Percentiles rank a stretch among this genome's conserved stretches.
Evolutionary conservation across 2,329 filamentous ascomycete species (phyloP).

Genomic region (Fusarium bactridioides): DNA sequence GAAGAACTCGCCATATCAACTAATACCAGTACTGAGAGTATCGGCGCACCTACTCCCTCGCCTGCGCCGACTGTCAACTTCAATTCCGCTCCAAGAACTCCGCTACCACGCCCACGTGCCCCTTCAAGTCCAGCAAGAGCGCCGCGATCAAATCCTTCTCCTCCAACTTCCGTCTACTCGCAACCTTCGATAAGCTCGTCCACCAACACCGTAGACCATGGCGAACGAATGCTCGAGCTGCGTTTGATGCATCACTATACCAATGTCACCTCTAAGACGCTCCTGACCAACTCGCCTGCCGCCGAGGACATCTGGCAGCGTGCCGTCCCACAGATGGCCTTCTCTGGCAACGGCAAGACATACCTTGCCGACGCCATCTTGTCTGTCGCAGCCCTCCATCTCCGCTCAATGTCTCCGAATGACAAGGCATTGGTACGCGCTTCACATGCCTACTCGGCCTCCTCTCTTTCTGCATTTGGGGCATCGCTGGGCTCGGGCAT

Average conservation of each 20-base stretch:
- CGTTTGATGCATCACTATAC: constrained; percentile 72
- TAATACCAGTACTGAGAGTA: constrained; percentile 44
- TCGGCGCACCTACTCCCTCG: constrained; percentile 36
- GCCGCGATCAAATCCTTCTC: constrained; percentile 37
- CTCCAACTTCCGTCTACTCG: constrained; percentile 47
- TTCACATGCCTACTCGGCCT: constrained; percentile 71
- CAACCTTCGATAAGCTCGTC: constrained; percentile 41
- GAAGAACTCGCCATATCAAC: constrained; percentile 54
- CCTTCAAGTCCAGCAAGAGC: constrained; percentile 28
- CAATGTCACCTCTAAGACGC: constrained; percentile 65
- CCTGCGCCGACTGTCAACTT: constrained; percentile 32
- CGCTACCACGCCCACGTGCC: constrained; percentile 36
- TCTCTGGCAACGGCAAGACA: constrained; percentile 62
- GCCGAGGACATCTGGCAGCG: constrained; percentile 67
- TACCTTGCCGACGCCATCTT: constrained; percentile 71
- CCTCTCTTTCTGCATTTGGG: constrained; percentile 68
- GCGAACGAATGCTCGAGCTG: constrained; percentile 64
- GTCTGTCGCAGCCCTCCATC: constrained; percentile 69
- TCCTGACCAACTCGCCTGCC: constrained; percentile 60
- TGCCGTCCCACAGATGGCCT: constrained; percentile 68
- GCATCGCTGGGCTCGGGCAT: constrained; percentile 64
- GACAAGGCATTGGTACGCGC: constrained; percentile 68
- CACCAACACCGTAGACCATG: constrained; percentile 46
- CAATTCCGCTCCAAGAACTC: constrained; percentile 34
- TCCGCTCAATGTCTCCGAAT: constrained; percentile 64